Evolutionary conservation across 768 basidiomycete genomes (phyloP).

Genomic region (Collybia mongolica): DNA sequence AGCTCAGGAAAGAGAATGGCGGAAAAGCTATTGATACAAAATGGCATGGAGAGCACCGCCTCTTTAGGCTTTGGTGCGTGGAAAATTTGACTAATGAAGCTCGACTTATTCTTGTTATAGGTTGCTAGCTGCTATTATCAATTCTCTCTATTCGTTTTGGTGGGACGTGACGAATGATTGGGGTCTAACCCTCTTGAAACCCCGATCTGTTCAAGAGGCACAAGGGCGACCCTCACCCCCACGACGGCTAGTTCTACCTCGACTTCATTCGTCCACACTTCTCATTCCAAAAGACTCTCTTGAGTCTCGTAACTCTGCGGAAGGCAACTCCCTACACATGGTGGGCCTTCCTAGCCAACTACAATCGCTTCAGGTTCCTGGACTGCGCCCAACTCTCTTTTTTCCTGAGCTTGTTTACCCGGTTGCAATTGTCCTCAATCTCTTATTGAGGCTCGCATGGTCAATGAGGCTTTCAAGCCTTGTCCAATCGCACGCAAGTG

Average conservation of each 20-base stretch:
- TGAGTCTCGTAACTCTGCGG: constrained; percentile 6
- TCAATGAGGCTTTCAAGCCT: constrained; percentile 87
- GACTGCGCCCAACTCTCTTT: constrained; percentile 73
- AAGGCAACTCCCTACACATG: constrained; percentile 5
- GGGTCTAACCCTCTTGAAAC: constrained; percentile 79
- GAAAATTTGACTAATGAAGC: neutral
- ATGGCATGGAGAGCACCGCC: constrained; percentile 75
- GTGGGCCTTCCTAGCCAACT: constrained; percentile 13
- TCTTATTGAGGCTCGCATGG: constrained; percentile 92
- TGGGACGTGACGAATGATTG: constrained; percentile 99
- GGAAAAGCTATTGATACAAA: constrained; percentile 37
- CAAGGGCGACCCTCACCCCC: constrained; percentile 31
- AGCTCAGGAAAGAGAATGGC: constrained; percentile 51
- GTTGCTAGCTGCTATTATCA: constrained; percentile 81
- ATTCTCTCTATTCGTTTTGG: constrained; percentile 96
- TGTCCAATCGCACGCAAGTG: constrained; percentile 71
- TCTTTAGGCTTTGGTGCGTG: constrained; percentile 84
- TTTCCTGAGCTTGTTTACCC: constrained; percentile 87
- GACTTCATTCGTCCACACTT: constrained; percentile 39
- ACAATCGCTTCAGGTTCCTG: constrained; percentile 52
- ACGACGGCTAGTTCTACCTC: constrained; percentile 44
- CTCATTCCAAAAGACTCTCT: constrained; percentile 16
- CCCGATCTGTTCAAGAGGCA: constrained; percentile 22
- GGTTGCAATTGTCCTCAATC: constrained; percentile 75
- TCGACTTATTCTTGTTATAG: constrained; percentile 35